phyloP scores from a whole-genome alignment of 2,329 filamentous ascomycete genomes.

The Pseudodiploospora longispora region DNA sequence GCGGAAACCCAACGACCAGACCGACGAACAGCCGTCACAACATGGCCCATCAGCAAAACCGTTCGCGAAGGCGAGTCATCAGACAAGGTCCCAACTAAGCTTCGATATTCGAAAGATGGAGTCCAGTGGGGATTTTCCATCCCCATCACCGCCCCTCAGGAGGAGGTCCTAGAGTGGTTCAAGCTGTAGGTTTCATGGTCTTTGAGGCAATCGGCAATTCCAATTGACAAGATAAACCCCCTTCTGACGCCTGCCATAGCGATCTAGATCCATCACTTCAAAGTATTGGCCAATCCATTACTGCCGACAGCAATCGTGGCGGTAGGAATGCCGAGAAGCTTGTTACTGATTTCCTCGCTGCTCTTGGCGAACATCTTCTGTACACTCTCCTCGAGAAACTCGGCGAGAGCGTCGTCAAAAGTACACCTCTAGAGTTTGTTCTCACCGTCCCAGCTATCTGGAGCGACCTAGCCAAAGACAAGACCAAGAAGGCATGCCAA shows the following conservation, averaged over 20 bases:
- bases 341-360: constrained; percentile 39
- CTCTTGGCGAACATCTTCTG: constrained; percentile 35
- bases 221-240: not conserved
- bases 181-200: constrained; percentile 32
- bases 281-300: constrained; percentile 21
- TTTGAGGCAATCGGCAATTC: not conserved
- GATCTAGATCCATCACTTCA: constrained; percentile 30
- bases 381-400: constrained; percentile 34
- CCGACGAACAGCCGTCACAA: constrained; percentile 27
- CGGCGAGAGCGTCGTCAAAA: constrained; percentile 31
- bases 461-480: constrained; percentile 43
- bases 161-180: constrained; percentile 38
- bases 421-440: constrained; percentile 39
- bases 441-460: constrained; percentile 50
- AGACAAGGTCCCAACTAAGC: constrained; percentile 38
- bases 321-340: constrained; percentile 30
- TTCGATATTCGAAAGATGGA: constrained; percentile 28
- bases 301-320: constrained; percentile 17
- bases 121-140: constrained; percentile 40
- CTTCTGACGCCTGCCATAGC: constrained; percentile 14
- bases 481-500: constrained; percentile 36
- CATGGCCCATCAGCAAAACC: constrained; percentile 33
- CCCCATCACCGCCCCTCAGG: constrained; percentile 27
- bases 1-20: constrained; percentile 32
- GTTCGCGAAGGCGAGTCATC: constrained; percentile 28